These are phyloP conservation scores for Immersiella caudata DNA, from an alignment of 495 filamentous ascomycete species.

Conservation along the genomic window DNA sequence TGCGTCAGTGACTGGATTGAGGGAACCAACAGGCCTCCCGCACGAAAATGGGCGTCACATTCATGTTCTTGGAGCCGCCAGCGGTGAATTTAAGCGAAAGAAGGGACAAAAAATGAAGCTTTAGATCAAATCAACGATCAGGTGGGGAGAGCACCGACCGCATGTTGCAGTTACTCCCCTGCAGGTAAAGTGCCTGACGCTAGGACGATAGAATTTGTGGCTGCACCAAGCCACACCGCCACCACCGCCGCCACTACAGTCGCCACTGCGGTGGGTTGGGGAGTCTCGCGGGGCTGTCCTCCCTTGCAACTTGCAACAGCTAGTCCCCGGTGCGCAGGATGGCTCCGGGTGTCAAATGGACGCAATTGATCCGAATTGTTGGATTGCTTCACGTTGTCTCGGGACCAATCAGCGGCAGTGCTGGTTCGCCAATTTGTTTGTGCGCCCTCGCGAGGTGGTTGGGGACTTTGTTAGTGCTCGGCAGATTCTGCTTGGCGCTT, in stretches of 20 bases:
- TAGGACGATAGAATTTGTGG: too few relatives aligned
- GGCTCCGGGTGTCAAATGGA: too few relatives aligned
- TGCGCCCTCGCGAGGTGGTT: conserved; percentile 13
- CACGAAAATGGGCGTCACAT: background rate
- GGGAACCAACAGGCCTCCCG: conserved; percentile 1
- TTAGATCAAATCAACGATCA: background rate
- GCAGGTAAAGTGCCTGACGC: conserved; percentile 4
- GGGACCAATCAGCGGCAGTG: background rate
- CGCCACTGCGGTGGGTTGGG: too few relatives aligned
- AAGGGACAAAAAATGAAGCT: too few relatives aligned
- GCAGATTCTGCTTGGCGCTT: conserved; percentile 10
- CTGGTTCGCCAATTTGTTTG: background rate
- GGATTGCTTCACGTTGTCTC: background rate
- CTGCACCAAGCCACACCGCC: too few relatives aligned
- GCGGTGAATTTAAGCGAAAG: background rate
- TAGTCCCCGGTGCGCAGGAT: too few relatives aligned
- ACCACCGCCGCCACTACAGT: too few relatives aligned
- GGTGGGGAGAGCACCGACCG: too few relatives aligned
- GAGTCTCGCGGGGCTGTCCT: too few relatives aligned
- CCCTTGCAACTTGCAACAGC: too few relatives aligned
- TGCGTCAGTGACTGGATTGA: background rate
- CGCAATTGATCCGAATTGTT: background rate
- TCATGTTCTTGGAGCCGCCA: background rate
- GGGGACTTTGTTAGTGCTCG: conserved; percentile 18
- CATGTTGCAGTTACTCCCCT: too few relatives aligned